Evolutionary conservation across 2,329 filamentous ascomycete genomes (phyloP).

Genomic region (Pseudohalonectria lignicola): DNA sequence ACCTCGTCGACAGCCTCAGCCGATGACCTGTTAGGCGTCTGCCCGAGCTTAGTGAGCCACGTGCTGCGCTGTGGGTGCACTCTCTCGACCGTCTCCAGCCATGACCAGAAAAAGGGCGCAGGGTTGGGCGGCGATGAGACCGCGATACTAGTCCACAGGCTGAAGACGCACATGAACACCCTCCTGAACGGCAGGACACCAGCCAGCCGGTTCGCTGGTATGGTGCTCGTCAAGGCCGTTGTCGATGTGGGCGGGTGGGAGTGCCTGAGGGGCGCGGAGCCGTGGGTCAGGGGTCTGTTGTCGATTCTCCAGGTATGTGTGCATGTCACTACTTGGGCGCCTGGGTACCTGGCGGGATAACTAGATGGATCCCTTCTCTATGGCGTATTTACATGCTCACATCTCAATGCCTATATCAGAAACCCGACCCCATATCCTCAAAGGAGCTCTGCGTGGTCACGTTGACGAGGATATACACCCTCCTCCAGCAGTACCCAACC

Average conservation of each 20-base stretch:
- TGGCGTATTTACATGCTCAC: too few relatives aligned
- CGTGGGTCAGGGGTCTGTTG: conserved; percentile 71
- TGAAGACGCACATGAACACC: conserved; percentile 67
- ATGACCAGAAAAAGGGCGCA: conserved; percentile 39
- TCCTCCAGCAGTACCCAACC: conserved; percentile 73
- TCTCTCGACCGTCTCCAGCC: conserved; percentile 48
- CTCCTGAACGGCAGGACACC: conserved; percentile 66
- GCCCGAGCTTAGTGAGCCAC: conserved; percentile 56
- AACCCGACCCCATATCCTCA: conserved; percentile 62
- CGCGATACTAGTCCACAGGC: conserved; percentile 64
- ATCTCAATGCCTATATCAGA: too few relatives aligned
- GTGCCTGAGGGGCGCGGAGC: conserved; percentile 57
- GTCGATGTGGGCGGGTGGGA: conserved; percentile 82
- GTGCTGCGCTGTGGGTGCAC: conserved; percentile 45
- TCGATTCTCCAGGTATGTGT: conserved; percentile 55
- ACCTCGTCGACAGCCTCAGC: too few relatives aligned
- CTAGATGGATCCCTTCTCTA: too few relatives aligned
- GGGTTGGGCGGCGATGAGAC: conserved; percentile 41
- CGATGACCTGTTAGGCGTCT: conserved; percentile 62
- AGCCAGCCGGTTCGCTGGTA: conserved; percentile 67
- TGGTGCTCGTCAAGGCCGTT: conserved; percentile 67
- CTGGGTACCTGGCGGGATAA: too few relatives aligned
- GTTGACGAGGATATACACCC: conserved; percentile 71
- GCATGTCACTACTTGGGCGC: too few relatives aligned
- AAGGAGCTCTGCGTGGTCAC: conserved; percentile 71